Evolutionary conservation across 306 rosid species (phyloP), one percentile per base, ranked within the genome.

Genomic region (Cucurbita argyrosperma): DNA sequence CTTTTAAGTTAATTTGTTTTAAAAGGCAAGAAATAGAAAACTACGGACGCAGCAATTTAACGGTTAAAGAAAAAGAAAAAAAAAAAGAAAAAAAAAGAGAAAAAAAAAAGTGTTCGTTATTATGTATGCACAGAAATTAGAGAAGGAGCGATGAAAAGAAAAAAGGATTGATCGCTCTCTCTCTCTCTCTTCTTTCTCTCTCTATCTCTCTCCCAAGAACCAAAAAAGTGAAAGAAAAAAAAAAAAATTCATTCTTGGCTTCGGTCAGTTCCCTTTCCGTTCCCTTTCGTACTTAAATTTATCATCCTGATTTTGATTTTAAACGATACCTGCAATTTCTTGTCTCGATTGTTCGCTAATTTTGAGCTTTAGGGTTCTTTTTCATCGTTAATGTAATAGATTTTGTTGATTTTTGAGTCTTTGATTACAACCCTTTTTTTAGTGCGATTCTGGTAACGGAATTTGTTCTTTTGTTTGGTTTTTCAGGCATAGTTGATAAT

Each of bases 401-500:
- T 50, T 66, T 49, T 30, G 55, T 70, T 37, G 56, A 26, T 50
- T 70, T 70, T 51, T 4, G 4, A 50, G 1, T 30, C 10, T 50
- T 70, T 50, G 11, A 50, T 70, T 50, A 15, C 45, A 23, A 50
- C 60, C 45, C 46, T 4, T 69, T 50, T 23, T 62, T 6, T 69
- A 43, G 45, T 47, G 43, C 74, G 58, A 69, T 49, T 68, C 10
- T 16, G 16, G 40, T 70, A 15, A 70, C 51, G 74, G 56, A 50
- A 51, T 70, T 51, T 12, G 4, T 45, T 14, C 5, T 70, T 69
- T 51, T 35, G 19, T 50, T 50, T 35, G 60, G 0, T 70, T 70
- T 70, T 76, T 54, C 80, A 79, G 82, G 80, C 35, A 26, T 42
- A 49, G 79, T 56, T 60, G 63, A 72, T 71, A 13, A 54, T 68